Evolutionary conservation across 1,284 basidiomycete species (phyloP).

Genomic region (Albatrellus sp.): DNA sequence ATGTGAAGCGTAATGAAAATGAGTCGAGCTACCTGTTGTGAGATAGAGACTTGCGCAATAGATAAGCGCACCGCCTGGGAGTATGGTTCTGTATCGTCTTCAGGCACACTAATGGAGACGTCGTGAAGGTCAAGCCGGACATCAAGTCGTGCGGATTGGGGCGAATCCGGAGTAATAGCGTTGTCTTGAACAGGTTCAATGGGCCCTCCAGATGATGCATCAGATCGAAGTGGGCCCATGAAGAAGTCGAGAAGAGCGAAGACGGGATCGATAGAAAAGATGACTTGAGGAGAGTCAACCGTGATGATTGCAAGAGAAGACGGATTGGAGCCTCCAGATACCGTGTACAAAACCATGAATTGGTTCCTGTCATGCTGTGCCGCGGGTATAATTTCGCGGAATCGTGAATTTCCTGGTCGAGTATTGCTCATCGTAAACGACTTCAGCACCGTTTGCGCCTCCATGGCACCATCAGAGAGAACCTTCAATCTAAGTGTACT

Average conservation of each 20-base stretch:
- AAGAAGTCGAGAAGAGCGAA: slow-evolving; percentile 78
- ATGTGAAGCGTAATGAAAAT: background rate
- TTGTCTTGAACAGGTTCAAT: slow-evolving; percentile 13
- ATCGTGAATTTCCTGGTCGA: slow-evolving; percentile 70
- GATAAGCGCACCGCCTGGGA: slow-evolving; percentile 84
- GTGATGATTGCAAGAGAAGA: slow-evolving; percentile 74
- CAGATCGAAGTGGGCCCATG: slow-evolving; percentile 35
- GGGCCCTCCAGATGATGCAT: slow-evolving; percentile 12
- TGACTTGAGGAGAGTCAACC: slow-evolving; percentile 87
- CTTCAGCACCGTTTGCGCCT: slow-evolving; percentile 80
- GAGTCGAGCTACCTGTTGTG: slow-evolving; percentile 63
- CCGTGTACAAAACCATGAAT: slow-evolving; percentile 88
- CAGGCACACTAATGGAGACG: slow-evolving; percentile 82
- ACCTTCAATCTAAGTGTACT: slow-evolving; percentile 76
- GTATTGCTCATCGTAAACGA: slow-evolving; percentile 92
- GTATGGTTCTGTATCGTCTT: slow-evolving; percentile 70
- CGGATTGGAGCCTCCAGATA: slow-evolving; percentile 44
- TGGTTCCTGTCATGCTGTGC: slow-evolving; percentile 86
- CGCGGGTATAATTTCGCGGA: slow-evolving; percentile 92
- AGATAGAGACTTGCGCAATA: slow-evolving; percentile 80
- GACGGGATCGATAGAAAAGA: slow-evolving; percentile 89
- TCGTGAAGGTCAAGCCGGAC: slow-evolving; percentile 89
- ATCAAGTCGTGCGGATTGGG: slow-evolving; percentile 24
- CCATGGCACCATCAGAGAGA: slow-evolving; percentile 73
- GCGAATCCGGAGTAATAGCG: slow-evolving; percentile 11